A percentile compares a stretch with the other conserved stretches of the same genome.
Conservation (phyloP, 1,139 yeast genomes). For the Geotrichum carabidarum region DNA sequence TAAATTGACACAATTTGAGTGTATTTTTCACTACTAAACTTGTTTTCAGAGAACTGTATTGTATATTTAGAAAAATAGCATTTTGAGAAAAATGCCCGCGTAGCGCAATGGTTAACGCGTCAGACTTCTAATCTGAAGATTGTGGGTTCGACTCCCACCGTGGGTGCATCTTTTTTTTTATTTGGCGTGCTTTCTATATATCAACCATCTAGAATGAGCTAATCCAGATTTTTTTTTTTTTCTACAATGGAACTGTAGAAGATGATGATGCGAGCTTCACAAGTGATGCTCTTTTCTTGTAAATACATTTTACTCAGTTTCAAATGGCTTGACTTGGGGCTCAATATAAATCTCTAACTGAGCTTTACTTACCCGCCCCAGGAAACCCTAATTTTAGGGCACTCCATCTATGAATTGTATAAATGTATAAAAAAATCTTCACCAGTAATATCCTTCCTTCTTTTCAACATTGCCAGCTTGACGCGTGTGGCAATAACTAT, state of each 20-base stretch:
- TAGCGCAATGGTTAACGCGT: conserved; percentile 59
- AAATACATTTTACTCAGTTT: too few relatives aligned
- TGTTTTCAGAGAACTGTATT: too few relatives aligned
- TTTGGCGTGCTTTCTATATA: too few relatives aligned
- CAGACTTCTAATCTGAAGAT: conserved; percentile 56
- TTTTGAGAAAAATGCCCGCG: conserved; percentile 41
- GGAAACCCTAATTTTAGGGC: conserved; percentile 6
- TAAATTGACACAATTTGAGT: too few relatives aligned
- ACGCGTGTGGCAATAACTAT: not conserved
- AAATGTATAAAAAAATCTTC: not conserved
- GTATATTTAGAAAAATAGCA: not conserved
- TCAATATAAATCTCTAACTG: too few relatives aligned
- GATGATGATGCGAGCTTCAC: too few relatives aligned
- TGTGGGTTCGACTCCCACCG: conserved; percentile 59
- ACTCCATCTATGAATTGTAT: not conserved
- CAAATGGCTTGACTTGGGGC: too few relatives aligned
- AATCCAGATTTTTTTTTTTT: too few relatives aligned
- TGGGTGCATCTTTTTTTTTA: conserved; percentile 39
- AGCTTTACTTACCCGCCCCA: not conserved
- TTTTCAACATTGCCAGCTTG: not conserved
- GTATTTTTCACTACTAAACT: too few relatives aligned
- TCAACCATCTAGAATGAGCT: too few relatives aligned
- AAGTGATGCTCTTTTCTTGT: too few relatives aligned
- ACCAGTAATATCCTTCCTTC: not conserved
- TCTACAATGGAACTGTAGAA: too few relatives aligned